phyloP scores from a whole-genome alignment of 2,329 filamentous ascomycete species.

The Verticillium longisporum region DNA sequence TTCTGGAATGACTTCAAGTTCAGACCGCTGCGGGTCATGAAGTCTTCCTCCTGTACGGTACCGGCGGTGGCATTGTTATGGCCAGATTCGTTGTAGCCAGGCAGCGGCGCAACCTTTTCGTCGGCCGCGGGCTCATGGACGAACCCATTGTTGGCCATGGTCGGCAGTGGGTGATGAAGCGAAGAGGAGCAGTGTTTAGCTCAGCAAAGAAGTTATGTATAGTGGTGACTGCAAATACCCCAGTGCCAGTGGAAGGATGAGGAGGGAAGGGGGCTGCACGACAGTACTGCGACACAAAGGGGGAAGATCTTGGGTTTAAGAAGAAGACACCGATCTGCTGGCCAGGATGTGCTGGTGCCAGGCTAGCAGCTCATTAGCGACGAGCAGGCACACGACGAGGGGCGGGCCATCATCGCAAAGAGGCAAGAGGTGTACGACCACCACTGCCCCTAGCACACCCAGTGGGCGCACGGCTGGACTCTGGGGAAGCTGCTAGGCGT shows the following conservation, averaged over 20 bases:
- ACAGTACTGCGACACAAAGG: background rate
- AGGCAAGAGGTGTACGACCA: background rate
- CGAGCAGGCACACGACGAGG: background rate
- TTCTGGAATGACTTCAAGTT: slow-evolving; percentile 16
- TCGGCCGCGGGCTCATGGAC: background rate
- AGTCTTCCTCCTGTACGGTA: background rate
- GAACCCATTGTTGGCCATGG: background rate
- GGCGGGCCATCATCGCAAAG: background rate
- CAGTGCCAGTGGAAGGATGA: background rate
- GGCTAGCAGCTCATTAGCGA: background rate
- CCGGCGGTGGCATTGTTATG: background rate
- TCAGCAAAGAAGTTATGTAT: background rate
- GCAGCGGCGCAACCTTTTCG: background rate
- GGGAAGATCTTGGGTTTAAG: background rate
- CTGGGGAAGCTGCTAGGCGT: background rate
- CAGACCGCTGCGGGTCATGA: slow-evolving; percentile 14
- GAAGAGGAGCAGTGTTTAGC: background rate
- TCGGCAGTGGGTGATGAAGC: background rate
- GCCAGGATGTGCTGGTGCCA: background rate
- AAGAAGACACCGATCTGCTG: background rate
- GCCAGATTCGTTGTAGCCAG: slow-evolving; percentile 1
- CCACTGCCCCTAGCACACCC: background rate
- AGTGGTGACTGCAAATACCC: background rate
- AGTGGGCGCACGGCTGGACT: background rate
- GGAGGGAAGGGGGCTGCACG: background rate